A percentile compares a stretch with the other conserved stretches of the same genome.
phyloP scores from a whole-genome alignment of 73 alveolate species.

The Chromera velia region DNA sequence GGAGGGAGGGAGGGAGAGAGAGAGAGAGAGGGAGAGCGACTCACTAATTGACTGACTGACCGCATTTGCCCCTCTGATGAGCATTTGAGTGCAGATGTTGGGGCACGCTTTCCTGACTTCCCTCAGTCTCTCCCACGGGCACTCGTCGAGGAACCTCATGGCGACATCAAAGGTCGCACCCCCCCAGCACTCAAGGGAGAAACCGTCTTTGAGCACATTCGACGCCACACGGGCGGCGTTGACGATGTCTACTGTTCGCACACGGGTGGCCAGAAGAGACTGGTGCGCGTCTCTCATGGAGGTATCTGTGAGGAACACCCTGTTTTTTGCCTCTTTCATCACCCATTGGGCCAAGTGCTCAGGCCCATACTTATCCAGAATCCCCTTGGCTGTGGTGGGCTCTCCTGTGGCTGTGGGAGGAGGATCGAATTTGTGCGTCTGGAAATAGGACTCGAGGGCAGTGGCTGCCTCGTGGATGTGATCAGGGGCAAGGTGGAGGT shows the following conservation, averaged over 20 bases:
- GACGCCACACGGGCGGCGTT: slow-evolving; percentile 10
- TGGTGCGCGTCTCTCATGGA: slow-evolving; percentile 14
- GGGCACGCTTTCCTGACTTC: neutral
- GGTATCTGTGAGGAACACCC: slow-evolving; percentile 15
- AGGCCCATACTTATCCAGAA: no score
- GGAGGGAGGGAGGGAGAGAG: no score
- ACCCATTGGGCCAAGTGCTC: no score
- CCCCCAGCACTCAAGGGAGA: slow-evolving; percentile 26
- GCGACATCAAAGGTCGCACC: slow-evolving; percentile 16
- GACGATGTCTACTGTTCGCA: slow-evolving; percentile 7
- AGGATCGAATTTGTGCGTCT: no score
- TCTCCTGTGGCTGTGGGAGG: no score
- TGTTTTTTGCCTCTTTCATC: no score
- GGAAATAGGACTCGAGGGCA: no score
- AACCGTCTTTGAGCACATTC: neutral
- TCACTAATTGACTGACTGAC: no score
- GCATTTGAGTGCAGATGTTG: slow-evolving; percentile 8
- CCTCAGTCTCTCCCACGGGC: neutral
- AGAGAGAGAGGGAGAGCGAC: no score
- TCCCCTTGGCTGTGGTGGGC: no score
- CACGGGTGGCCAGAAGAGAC: slow-evolving; percentile 10
- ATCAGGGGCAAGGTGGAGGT: no score
- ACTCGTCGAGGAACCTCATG: slow-evolving; percentile 2
- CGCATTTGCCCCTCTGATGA: neutral
- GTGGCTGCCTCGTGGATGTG: no score